Base-by-base conservation (phyloP, 805 yeast genomes). In the Candida rishiriensis region DNA sequence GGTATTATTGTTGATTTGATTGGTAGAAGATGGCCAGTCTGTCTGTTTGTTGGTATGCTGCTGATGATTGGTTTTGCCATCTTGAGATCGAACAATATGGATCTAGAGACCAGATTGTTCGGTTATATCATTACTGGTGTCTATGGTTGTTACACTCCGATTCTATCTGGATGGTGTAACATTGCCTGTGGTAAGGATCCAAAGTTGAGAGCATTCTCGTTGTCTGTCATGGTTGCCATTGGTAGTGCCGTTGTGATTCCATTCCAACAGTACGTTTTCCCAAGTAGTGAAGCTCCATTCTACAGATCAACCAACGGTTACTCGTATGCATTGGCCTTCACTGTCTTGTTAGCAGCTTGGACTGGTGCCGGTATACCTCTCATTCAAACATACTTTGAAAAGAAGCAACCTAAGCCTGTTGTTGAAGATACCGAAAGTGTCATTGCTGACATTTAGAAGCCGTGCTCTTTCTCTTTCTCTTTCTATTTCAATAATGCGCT, bases 121-220 rank as follows among this genome's bases (percentile, higher is more conserved):
- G 64, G 59, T 15, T 59, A 50, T 43, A 48, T 45, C 29, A 35
- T 59, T 32, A 45, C 48, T 29, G 59, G 56, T 42, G 56, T 50
- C 10, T 52, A 54, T 37, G 56, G 56, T 51, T 79, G 83, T 31
- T 83, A 81, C 3, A 85, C 80, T 48, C 75, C 85, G 0, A 69
- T 75, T 0, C 75, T 76, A 57, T 76, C 81, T 41, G 76, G 84
- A 0, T 80, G 85, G 85, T 83, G 83, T 3, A 79, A 80, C 51
- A 65, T 76, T 38, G 76, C 78, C 1, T 76, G 82, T 48, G 53
- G 54, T 12, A 52, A 51, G 13, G 50, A 54, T 40, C 60, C 56
- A 17, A 47, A 50, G 29, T 41, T 59, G 31, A 48, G 63, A 40
- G 62, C 64, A 5, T 48, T 56, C 17, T 52, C 61, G 3, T 44